These are phyloP conservation scores for Pleurotus giganteus DNA, from an alignment of 768 basidiomycete species.

Conservation along the genomic window DNA sequence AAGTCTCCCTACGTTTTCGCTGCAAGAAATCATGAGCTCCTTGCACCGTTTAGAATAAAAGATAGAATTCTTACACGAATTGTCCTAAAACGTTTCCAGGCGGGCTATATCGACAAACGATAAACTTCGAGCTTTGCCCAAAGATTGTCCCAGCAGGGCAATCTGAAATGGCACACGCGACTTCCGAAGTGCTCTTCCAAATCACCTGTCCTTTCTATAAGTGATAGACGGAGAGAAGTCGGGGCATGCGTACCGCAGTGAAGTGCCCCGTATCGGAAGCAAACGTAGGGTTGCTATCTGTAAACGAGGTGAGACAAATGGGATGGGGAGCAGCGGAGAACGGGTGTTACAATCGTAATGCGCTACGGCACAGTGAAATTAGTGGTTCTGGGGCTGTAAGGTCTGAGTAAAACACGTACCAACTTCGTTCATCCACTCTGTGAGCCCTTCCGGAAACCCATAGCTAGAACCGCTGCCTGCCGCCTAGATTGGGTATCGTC, in stretches of 20 bases:
- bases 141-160: constrained; percentile 9
- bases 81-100: constrained; percentile 6
- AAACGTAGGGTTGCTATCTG: constrained; percentile 6
- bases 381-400: neutral
- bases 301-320: neutral
- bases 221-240: neutral
- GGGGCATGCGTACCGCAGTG: neutral
- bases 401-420: neutral
- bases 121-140: constrained; percentile 1
- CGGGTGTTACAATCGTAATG: neutral
- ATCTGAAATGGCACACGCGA: constrained; percentile 5
- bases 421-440: constrained; percentile 7
- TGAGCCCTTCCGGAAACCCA: constrained; percentile 2
- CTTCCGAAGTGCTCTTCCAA: constrained; percentile 5
- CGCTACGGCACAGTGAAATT: neutral
- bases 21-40: neutral
- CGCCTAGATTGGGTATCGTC: neutral
- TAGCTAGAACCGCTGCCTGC: neutral
- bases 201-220: neutral
- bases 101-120: constrained; percentile 7
- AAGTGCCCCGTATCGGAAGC: constrained; percentile 3
- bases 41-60: neutral
- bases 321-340: neutral
- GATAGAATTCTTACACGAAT: neutral
- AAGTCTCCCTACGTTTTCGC: neutral